phyloP scores from a whole-genome alignment of 176 grass and related monocot species.

The Musa acuminata region DNA sequence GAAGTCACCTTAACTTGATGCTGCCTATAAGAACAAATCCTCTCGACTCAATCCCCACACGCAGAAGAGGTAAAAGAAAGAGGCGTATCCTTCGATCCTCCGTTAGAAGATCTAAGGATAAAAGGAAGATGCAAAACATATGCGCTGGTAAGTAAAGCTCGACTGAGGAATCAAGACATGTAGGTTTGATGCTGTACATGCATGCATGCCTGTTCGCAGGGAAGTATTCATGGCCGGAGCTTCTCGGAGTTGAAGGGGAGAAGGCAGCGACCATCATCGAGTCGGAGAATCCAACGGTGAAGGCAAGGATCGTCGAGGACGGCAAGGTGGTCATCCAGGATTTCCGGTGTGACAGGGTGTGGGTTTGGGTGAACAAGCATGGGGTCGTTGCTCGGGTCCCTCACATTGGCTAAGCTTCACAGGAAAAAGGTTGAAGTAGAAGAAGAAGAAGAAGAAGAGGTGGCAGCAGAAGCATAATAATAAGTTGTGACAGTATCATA shows the following conservation, averaged over 20 bases:
- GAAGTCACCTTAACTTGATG: no score
- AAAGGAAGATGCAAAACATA: no score
- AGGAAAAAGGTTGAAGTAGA: no score
- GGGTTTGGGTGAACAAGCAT: conserved; percentile 8
- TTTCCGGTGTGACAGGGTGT: conserved; percentile 1
- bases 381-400: neutral
- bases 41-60: no score
- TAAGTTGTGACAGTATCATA: no score
- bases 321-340: neutral
- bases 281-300: neutral
- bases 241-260: neutral
- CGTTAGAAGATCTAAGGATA: no score
- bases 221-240: conserved; percentile 1
- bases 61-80: no score
- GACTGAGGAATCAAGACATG: neutral
- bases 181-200: neutral
- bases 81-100: no score
- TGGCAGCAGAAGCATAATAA: no score
- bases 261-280: neutral
- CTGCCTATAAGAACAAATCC: no score
- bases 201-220: neutral
- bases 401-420: neutral
- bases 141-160: no score
- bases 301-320: neutral
- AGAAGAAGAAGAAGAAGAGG: no score